phyloP scores from a whole-genome alignment of 2,329 filamentous ascomycete species.

The Aspergillus niger region DNA sequence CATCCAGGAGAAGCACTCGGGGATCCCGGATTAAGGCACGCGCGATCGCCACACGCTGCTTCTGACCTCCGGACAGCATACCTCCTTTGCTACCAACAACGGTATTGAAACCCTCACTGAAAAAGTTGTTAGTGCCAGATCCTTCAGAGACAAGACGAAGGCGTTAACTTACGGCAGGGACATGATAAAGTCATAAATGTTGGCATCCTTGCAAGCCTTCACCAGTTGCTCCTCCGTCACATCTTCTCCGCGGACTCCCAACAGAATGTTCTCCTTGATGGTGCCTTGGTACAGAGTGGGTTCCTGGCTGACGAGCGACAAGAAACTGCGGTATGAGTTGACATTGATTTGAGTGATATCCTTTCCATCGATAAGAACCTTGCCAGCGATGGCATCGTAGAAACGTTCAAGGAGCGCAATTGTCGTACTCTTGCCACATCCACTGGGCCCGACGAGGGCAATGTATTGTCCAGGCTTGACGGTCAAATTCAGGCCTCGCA shows the following conservation, averaged over 20 bases:
- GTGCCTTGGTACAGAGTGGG: slow-evolving; percentile 93
- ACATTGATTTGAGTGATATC: slow-evolving; percentile 81
- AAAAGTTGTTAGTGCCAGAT: slow-evolving; percentile 22
- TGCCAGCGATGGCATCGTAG: slow-evolving; percentile 83
- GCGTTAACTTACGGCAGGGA: slow-evolving; percentile 64
- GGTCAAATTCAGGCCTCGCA: slow-evolving; percentile 71
- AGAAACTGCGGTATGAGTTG: slow-evolving; percentile 78
- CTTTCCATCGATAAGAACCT: slow-evolving; percentile 77
- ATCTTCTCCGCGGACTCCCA: slow-evolving; percentile 69
- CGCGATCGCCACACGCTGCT: slow-evolving; percentile 92
- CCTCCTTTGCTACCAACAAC: slow-evolving; percentile 84
- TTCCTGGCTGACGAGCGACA: slow-evolving; percentile 91
- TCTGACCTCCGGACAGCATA: slow-evolving; percentile 86
- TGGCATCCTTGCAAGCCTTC: slow-evolving; percentile 82
- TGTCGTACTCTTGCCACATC: slow-evolving; percentile 92
- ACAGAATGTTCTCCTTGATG: slow-evolving; percentile 84
- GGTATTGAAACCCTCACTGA: slow-evolving; percentile 75
- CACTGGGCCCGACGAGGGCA: slow-evolving; percentile 89
- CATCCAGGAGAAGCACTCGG: slow-evolving; percentile 80
- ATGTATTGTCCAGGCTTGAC: slow-evolving; percentile 52
- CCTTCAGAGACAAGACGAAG: neutral
- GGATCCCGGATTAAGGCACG: slow-evolving; percentile 88
- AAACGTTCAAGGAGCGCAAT: slow-evolving; percentile 92
- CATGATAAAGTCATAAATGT: slow-evolving; percentile 89
- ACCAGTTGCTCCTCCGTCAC: slow-evolving; percentile 72